Percentiles rank a stretch among this genome's conserved stretches.
phyloP scores from a whole-genome alignment of 768 basidiomycete genomes.

The Phaeotremella skinneri region DNA sequence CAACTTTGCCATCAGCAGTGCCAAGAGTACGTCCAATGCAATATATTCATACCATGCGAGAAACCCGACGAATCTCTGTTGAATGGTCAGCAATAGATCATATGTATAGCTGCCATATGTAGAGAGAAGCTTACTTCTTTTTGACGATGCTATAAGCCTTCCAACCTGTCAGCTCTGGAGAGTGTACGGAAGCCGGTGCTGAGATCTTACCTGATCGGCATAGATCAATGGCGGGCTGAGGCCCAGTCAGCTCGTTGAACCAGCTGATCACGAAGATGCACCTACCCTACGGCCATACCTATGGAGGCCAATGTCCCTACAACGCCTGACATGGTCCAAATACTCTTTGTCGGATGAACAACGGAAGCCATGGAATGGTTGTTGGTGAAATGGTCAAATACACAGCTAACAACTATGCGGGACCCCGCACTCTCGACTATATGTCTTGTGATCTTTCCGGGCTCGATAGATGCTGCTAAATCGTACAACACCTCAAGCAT shows the following conservation, averaged over 20 bases:
- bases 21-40: neutral
- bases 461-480: neutral
- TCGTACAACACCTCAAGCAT: neutral
- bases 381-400: neutral
- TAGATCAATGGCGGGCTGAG: slow-evolving; percentile 48
- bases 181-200: neutral
- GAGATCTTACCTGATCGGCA: slow-evolving; percentile 42
- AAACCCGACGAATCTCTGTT: slow-evolving; percentile 51
- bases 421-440: slow-evolving; percentile 6
- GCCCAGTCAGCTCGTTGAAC: neutral
- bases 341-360: neutral
- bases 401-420: slow-evolving; percentile 1
- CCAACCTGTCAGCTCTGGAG: slow-evolving; percentile 6
- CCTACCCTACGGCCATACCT: slow-evolving; percentile 43
- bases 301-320: slow-evolving; percentile 26
- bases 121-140: slow-evolving; percentile 43
- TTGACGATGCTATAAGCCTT: slow-evolving; percentile 47
- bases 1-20: neutral
- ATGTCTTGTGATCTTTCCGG: slow-evolving; percentile 2
- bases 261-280: neutral
- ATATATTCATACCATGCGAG: slow-evolving; percentile 37
- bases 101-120: neutral
- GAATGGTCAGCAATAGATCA: neutral
- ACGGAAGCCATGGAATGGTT: too few relatives aligned
- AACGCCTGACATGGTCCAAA: slow-evolving; percentile 15